Evolutionary conservation across 106 monocot genomes (phyloP).

Genomic region (Platanthera zijinensis): DNA sequence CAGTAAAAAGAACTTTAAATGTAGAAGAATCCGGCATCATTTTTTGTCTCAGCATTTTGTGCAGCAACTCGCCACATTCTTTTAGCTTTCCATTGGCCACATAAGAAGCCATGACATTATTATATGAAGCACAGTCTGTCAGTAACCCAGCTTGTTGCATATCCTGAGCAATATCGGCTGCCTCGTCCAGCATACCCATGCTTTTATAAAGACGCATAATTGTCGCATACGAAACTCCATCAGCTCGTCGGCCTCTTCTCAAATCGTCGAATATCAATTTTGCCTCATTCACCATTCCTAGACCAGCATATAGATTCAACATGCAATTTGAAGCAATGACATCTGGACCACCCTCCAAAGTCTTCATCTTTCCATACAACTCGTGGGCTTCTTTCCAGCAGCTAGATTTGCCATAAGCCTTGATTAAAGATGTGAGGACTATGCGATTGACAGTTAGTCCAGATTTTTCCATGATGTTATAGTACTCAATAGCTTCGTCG

Average conservation of each 20-base stretch:
- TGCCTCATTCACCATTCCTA: constrained; percentile 71
- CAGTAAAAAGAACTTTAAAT: constrained; percentile 48
- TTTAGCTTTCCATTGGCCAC: constrained; percentile 41
- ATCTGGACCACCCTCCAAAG: constrained; percentile 51
- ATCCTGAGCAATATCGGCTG: constrained; percentile 41
- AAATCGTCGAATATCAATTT: constrained; percentile 44
- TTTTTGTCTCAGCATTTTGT: constrained; percentile 41
- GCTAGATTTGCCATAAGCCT: constrained; percentile 51
- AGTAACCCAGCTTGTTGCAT: constrained; percentile 46
- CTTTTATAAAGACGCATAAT: constrained; percentile 81
- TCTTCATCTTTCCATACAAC: constrained; percentile 52
- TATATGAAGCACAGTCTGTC: constrained; percentile 53
- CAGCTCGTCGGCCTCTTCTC: constrained; percentile 32
- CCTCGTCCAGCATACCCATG: constrained; percentile 76
- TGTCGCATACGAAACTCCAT: constrained; percentile 63
- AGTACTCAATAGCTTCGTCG: constrained; percentile 41
- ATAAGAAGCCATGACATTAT: constrained; percentile 51
- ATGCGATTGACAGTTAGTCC: constrained; percentile 41
- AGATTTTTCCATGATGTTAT: constrained; percentile 49
- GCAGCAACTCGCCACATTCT: constrained; percentile 54
- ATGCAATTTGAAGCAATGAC: constrained; percentile 67
- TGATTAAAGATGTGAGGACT: constrained; percentile 74
- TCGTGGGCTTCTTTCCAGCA: constrained; percentile 74
- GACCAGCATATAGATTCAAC: constrained; percentile 60
- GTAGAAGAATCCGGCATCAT: constrained; percentile 45